Conservation (phyloP, 208 protist genomes). For the Phytomonas francai region DNA sequence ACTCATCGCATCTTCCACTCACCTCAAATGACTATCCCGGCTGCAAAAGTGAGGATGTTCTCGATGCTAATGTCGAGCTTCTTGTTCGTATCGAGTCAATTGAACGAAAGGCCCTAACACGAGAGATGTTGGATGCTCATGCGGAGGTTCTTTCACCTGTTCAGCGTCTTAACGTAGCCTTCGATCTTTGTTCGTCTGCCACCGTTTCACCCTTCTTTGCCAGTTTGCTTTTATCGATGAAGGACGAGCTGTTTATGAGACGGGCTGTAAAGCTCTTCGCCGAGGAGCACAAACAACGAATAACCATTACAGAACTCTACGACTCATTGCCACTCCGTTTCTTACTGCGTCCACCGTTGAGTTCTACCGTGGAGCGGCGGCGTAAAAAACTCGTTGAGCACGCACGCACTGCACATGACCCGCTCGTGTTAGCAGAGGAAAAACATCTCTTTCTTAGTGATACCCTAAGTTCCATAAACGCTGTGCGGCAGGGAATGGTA, state of each 20-base stretch:
- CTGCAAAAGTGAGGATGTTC: conserved; percentile 8
- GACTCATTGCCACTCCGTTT: conserved; percentile 41
- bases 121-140: conserved; percentile 25
- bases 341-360: conserved; percentile 48
- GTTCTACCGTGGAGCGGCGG: conserved; percentile 30
- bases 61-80: conserved; percentile 38
- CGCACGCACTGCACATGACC: conserved; percentile 9
- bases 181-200: conserved; percentile 15
- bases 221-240: conserved; percentile 40
- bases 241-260: conserved; percentile 23
- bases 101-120: conserved; percentile 44
- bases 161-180: conserved; percentile 17
- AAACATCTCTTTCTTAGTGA: background rate
- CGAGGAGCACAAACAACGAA: conserved; percentile 35
- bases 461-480: background rate
- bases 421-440: conserved; percentile 23
- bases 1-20: background rate
- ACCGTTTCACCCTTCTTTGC: conserved; percentile 49
- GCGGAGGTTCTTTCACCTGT: conserved; percentile 21
- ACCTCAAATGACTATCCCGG: background rate
- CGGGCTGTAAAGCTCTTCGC: conserved; percentile 52
- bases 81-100: conserved; percentile 55
- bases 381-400: conserved; percentile 28
- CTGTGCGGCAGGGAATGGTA: background rate
- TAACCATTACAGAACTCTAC: conserved; percentile 46